A percentile compares a stretch with the other conserved stretches of the same genome.
Evolutionary conservation across 2,329 filamentous ascomycete genomes (phyloP).

Genomic region (Colletotrichum sp.): DNA sequence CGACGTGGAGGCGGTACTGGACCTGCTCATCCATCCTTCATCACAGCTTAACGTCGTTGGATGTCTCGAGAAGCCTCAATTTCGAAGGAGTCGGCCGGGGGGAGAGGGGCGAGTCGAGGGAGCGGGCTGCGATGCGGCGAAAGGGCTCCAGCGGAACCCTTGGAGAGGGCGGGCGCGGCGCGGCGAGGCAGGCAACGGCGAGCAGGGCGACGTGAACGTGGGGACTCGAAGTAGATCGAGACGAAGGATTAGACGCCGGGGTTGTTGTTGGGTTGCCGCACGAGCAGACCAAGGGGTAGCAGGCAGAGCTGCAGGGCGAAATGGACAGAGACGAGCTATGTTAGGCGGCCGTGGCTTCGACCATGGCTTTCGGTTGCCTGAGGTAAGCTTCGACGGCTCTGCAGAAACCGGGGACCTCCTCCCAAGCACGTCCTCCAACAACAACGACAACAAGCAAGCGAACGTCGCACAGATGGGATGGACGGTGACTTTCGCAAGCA

Average conservation of each 20-base stretch:
- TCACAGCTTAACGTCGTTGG: neutral
- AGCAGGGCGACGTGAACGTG: neutral
- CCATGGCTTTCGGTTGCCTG: conserved; percentile 15
- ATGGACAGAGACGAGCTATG: neutral
- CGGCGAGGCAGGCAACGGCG: conserved; percentile 6
- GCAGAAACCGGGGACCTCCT: neutral
- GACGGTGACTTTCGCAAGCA: neutral
- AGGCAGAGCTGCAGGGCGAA: conserved; percentile 6
- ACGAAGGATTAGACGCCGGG: neutral
- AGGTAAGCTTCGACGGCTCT: neutral
- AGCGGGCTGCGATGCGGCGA: neutral
- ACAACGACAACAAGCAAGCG: neutral
- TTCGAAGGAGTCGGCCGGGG: neutral
- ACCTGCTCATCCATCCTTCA: conserved; percentile 23
- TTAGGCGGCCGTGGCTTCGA: conserved; percentile 14
- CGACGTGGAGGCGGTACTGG: conserved; percentile 14
- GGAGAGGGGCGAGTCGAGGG: neutral
- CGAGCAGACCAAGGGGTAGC: neutral
- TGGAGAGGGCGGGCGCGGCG: neutral
- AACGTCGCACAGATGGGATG: neutral
- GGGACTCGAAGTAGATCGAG: neutral
- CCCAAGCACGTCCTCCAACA: neutral
- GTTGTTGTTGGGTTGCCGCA: neutral
- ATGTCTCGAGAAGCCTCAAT: neutral
- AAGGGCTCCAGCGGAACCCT: neutral